Evolutionary conservation across 1,139 yeast species (phyloP).

Genomic region (Torulaspora pretoriensis): DNA sequence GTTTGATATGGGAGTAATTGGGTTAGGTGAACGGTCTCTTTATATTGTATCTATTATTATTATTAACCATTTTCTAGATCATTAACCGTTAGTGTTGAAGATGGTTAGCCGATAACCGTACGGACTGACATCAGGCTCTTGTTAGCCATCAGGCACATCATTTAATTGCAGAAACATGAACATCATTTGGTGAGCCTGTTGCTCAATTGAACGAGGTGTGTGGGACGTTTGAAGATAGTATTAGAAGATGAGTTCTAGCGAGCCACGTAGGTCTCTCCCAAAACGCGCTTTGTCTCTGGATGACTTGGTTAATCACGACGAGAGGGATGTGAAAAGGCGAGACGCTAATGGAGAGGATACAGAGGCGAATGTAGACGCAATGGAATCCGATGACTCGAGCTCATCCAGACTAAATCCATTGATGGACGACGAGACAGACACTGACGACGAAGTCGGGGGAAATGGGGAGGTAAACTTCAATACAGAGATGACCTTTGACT

Average conservation of each 20-base stretch:
- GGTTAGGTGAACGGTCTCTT: constrained; percentile 8
- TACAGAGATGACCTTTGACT: constrained; percentile 34
- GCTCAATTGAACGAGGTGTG: neutral
- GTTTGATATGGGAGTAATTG: constrained; percentile 2
- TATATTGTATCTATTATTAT: constrained; percentile 2
- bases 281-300: constrained; percentile 35
- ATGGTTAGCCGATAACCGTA: too few species aligned
- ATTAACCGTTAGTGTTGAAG: neutral
- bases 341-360: constrained; percentile 4
- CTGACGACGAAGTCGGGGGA: constrained; percentile 33
- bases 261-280: constrained; percentile 16
- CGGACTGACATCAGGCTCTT: too few species aligned
- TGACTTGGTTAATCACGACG: constrained; percentile 37
- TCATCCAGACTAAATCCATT: constrained; percentile 5
- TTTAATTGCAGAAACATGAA: too few species aligned
- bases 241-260: constrained; percentile 11
- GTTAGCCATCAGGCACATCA: too few species aligned
- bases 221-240: neutral
- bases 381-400: constrained; percentile 4
- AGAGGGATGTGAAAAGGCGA: constrained; percentile 20
- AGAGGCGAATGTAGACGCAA: constrained; percentile 7
- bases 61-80: neutral
- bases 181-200: too few species aligned
- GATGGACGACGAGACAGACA: constrained; percentile 31
- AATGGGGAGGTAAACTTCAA: constrained; percentile 34